Conservation (phyloP, 345 rosid species). For the Eucalyptus dawsonii region DNA sequence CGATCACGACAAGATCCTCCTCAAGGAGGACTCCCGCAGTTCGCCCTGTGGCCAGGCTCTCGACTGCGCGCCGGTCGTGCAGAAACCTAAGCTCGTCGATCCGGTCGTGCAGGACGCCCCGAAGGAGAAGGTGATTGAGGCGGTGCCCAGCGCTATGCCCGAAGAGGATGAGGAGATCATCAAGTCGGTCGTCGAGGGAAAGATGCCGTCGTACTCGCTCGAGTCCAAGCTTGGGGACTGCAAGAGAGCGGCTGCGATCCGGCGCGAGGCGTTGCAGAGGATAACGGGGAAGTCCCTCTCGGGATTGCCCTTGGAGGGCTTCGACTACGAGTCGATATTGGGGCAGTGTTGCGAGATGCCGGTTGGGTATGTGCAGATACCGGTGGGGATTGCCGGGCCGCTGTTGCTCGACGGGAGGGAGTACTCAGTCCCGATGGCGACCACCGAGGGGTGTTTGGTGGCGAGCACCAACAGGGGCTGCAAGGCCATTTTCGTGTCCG, state of each 20-base stretch:
- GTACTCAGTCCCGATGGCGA: conserved; percentile 64
- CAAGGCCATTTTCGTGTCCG: conserved; percentile 52
- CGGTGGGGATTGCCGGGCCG: conserved; percentile 75
- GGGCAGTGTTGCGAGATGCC: conserved; percentile 89
- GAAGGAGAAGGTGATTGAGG: neutral
- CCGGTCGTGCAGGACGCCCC: neutral
- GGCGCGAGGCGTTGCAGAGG: conserved; percentile 56
- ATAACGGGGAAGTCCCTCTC: conserved; percentile 33
- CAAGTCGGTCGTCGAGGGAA: conserved; percentile 33
- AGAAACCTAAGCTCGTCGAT: neutral
- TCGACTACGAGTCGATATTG: conserved; percentile 48
- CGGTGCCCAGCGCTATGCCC: neutral
- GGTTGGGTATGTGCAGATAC: conserved; percentile 64
- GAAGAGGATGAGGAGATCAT: conserved; percentile 45
- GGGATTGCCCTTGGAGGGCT: conserved; percentile 56
- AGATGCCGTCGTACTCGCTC: conserved; percentile 41
- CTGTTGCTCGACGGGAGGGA: conserved; percentile 48
- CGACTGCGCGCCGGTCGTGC: conserved; percentile 9
- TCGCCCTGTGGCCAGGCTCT: conserved; percentile 41
- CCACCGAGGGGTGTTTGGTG: conserved; percentile 70
- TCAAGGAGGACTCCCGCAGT: conserved; percentile 16
- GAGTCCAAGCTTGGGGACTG: conserved; percentile 61
- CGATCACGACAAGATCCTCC: neutral
- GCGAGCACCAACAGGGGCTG: conserved; percentile 73
- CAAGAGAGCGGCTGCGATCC: conserved; percentile 36